Evolutionary conservation across 2,329 filamentous ascomycete species (phyloP), one percentile per base, ranked within the genome.

Genomic region (Aspergillus fijiensis): DNA sequence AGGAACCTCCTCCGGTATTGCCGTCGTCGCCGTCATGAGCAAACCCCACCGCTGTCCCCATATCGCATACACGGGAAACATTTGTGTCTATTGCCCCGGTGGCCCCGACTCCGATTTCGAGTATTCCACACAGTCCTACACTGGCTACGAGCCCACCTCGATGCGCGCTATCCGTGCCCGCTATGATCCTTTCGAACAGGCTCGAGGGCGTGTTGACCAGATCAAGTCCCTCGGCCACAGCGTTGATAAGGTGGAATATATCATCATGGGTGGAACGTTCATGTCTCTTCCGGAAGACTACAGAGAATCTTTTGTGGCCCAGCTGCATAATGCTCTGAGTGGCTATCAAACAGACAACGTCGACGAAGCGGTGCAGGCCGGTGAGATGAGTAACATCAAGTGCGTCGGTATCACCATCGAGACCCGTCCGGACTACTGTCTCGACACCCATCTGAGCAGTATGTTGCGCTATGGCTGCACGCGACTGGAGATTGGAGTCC

Each of bases 381-480:
- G 93, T 55, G 92, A 96, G 78, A 95, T 96, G 90, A 96, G 92
- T 75, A 96, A 92, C 70, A 89, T 94, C 74, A 99, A 99, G 76
- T 99, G 95, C 70, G 95, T 99, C 12, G 95, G 95, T 57, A 98
- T 99, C 71, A 99, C 95, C 1, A 99, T 99, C 70, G 95, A 99
- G 79, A 99, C 95, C 3, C 84, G 95, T 35, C 95, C 95, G 0
- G 95, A 99, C 75, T 99, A 99, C 79, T 99, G 95, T 70, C 80
- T 98, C 60, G 93, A 96, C 68, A 91, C 92, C n/a, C 95, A 99
- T 75, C 82, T 99, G 33, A 93, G 91, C 29, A 91, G 90, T 69
- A 99, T 99, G 95, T 82, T 99, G 55, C 87, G 94, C n/a, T 99
- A 99, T 71, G 95, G 95, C 39, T 99, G 95, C 76, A 99, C 95